Conservation (phyloP, 768 basidiomycete genomes). For the Pleurotus tuber-regium region DNA sequence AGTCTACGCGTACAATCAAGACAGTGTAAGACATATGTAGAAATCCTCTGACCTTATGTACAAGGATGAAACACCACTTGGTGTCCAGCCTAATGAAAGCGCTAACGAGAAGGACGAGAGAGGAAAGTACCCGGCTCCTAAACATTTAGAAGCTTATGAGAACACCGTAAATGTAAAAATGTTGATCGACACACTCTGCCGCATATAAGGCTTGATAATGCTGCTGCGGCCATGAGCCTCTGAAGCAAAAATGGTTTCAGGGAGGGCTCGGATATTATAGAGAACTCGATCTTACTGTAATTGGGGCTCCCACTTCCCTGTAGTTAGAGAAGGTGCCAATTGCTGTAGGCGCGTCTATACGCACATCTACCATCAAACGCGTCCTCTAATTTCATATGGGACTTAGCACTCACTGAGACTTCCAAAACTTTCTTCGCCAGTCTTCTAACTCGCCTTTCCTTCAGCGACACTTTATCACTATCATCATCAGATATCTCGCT, state of each 20-base stretch:
- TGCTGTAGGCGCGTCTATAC: constrained; percentile 35
- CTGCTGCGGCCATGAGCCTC: constrained; percentile 40
- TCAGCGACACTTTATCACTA: constrained; percentile 26
- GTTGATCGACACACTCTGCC: constrained; percentile 25
- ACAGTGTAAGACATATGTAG: neutral
- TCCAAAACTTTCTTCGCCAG: constrained; percentile 32
- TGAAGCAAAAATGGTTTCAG: too few relatives aligned
- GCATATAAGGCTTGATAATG: constrained; percentile 32
- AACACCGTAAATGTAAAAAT: neutral
- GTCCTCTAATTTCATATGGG: too few relatives aligned
- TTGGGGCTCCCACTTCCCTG: constrained; percentile 40
- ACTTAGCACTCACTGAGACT: constrained; percentile 34
- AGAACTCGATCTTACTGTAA: constrained; percentile 39
- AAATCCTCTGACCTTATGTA: constrained; percentile 31
- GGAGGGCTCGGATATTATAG: too few relatives aligned
- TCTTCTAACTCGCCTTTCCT: constrained; percentile 36
- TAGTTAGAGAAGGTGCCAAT: constrained; percentile 33
- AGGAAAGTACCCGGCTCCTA: constrained; percentile 29
- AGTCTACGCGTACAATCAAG: constrained; percentile 24
- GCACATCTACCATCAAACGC: neutral
- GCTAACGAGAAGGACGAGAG: constrained; percentile 33
- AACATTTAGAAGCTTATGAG: neutral
- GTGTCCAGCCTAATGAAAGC: constrained; percentile 39
- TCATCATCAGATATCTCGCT: constrained; percentile 16
- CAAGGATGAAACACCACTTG: constrained; percentile 42